Evolutionary conservation across 2,329 filamentous ascomycete species (phyloP), one percentile per base, ranked within the genome.

Genomic region (Mollisia scopiformis): DNA sequence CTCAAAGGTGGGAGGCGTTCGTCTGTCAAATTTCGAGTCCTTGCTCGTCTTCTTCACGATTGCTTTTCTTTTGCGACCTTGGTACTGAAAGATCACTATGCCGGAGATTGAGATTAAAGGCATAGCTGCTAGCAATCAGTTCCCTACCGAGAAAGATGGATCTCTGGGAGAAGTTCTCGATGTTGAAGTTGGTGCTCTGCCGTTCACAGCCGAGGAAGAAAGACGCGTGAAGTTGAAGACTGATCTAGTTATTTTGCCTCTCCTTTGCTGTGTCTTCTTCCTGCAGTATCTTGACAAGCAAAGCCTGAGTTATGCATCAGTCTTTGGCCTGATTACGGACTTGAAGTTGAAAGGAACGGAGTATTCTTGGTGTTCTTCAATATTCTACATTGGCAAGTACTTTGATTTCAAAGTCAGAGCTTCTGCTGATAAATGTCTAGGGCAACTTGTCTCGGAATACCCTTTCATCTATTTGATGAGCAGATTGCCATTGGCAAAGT

Each of bases 381-480:
- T 80, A 61, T 80, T 80, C 69, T 80, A 79, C 66, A 64, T 82
- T 27, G 55, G 55, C 30, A 28, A 27, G 23, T n/a, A n/a, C 2
- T n/a, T 19, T 19, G 4, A 37, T 19, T 6, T 11, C 23, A 13
- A 3, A 19, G n/a, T 7, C 30, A 10, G 8, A 16, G 21, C 2
- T 23, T 3, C 3, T 19, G 25, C 25, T 43, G 13, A 43, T 21
- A 19, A 19, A 28, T 25, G 35, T 13, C 3, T 11, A 55, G 76
- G 76, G 13, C 78, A 81, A 62, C 72, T 80, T 8, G 75, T 80
- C 2, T 75, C 80, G 0, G 80, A 82, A 62, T 81, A 78, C 58
- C 80, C 80, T 1, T 80, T 79, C 59, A 80, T 81, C 52, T 83
- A 82, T 64, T 70, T 83, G 11, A 83, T 84, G 80, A 78, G 75